Base-by-base conservation (phyloP, 2,329 filamentous ascomycete genomes). In the Colletotrichum sp. region DNA sequence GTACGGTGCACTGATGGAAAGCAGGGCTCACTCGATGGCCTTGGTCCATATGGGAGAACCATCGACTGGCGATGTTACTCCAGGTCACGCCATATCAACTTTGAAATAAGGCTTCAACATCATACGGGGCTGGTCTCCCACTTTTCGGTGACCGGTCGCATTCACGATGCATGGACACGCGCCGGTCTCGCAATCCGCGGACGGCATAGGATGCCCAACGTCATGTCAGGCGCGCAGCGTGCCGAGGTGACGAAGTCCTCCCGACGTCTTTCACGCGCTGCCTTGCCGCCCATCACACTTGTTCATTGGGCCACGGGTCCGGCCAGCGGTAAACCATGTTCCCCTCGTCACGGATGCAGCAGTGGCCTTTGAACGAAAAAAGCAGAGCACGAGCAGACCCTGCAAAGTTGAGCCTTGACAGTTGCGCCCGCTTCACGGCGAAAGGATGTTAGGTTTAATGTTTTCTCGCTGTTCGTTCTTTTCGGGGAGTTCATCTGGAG, bases 221-320 rank as follows among this genome's bases (percentile, higher is more conserved):
- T 38, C 51, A 58, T 67, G 69, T 43, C 63, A 66, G 59, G 54
- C 67, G 67, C 67, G 61, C 62, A 67, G 62, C 71, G 62, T 58
- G 62, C 57, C 47, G 62, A 66, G 8, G 34, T 51, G 36, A 59
- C 55, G 36, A 36, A 16, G n/a, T 47, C 38, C 16, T 24, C 43
- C 61, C 21, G 13, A 62, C 58, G 31, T 54, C 62, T 65, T 62
- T 57, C 54, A 31, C 43, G 59, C 31, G 70, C 58, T 59, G 66
- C 65, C 27, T 36, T 64, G 61, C 67, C 68, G 59, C 43, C 51
- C 67, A 34, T 70, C 62, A 65, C 54, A 47, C 33, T 55, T 62
- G 55, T 66, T 27, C 68, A 66, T 73, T 66, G 68, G 62, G 24
- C 71, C 62, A 73, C 62, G 57, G 66, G 71, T 66, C 65, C 33